Evolutionary conservation across 768 basidiomycete genomes (phyloP).

Genomic region (Mycena vulgaris): DNA sequence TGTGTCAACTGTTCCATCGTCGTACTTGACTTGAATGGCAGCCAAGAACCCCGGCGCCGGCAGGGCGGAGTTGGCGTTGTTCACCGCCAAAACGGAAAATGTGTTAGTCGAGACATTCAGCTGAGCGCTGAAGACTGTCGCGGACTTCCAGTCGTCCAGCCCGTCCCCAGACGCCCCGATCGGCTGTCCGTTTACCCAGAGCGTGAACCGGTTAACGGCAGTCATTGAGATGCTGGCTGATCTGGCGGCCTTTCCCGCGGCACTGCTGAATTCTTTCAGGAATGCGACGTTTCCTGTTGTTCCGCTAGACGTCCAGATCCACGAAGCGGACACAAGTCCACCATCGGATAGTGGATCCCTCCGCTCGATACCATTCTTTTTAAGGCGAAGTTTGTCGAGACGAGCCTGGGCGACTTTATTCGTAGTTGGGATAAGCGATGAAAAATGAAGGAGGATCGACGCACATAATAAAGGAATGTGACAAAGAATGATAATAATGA

Average conservation of each 20-base stretch:
- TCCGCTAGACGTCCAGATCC: conserved; percentile 20
- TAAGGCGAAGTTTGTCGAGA: no score
- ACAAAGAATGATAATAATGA: no score
- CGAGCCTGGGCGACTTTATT: no score
- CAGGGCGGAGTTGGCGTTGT: not conserved
- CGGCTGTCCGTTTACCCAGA: conserved; percentile 18
- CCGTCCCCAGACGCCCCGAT: conserved; percentile 21
- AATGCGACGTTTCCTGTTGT: conserved; percentile 17
- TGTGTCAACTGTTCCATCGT: not conserved
- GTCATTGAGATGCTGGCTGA: conserved; percentile 5
- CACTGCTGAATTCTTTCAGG: not conserved
- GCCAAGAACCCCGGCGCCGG: not conserved
- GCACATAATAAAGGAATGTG: no score
- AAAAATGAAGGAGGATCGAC: no score
- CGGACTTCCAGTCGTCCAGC: not conserved
- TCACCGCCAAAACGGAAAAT: not conserved
- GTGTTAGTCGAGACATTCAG: not conserved
- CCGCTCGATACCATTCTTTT: not conserved
- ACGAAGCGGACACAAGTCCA: conserved; percentile 10
- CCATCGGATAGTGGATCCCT: conserved; percentile 2
- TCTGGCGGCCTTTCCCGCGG: not conserved
- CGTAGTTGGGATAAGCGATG: no score
- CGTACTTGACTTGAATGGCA: not conserved
- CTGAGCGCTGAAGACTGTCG: not conserved
- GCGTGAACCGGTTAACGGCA: conserved; percentile 16